These are phyloP conservation scores for Corchorus capsularis DNA, from an alignment of 345 rosid genomes.

Conservation along the genomic window DNA sequence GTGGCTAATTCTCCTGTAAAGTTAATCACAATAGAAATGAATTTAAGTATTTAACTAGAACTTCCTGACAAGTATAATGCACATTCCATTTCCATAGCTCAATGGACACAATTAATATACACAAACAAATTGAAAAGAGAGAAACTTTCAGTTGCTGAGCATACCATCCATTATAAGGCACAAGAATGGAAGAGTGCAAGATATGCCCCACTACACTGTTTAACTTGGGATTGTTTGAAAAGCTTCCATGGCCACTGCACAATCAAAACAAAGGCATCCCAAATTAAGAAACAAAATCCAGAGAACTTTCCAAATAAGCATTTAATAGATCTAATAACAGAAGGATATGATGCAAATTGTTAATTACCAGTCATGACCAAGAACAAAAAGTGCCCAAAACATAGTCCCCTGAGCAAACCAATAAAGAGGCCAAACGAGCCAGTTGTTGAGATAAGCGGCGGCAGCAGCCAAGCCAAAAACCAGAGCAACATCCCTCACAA, in stretches of 20 bases:
- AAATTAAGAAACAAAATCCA: constrained; percentile 7
- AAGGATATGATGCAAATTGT: neutral
- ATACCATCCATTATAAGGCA: constrained; percentile 97
- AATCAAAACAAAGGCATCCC: constrained; percentile 18
- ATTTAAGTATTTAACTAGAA: neutral
- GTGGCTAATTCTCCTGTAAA: constrained; percentile 88
- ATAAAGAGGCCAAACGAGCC: constrained; percentile 90
- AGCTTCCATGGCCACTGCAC: constrained; percentile 91
- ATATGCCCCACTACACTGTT: constrained; percentile 84
- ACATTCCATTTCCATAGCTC: neutral
- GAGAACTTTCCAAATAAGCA: neutral
- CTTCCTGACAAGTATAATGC: neutral
- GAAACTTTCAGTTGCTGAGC: neutral
- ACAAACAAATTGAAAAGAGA: neutral
- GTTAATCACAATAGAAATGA: constrained; percentile 12
- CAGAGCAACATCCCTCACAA: constrained; percentile 65
- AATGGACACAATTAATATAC: neutral
- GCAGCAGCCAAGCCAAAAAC: constrained; percentile 77
- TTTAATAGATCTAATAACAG: neutral
- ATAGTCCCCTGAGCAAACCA: constrained; percentile 93
- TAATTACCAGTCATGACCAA: constrained; percentile 90
- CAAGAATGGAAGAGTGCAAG: constrained; percentile 85
- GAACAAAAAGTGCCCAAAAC: constrained; percentile 98
- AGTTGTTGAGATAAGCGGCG: constrained; percentile 62
- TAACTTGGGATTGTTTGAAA: constrained; percentile 67